Conservation (phyloP, 2,329 filamentous ascomycete species). For the Leptoxyphium fumago region DNA sequence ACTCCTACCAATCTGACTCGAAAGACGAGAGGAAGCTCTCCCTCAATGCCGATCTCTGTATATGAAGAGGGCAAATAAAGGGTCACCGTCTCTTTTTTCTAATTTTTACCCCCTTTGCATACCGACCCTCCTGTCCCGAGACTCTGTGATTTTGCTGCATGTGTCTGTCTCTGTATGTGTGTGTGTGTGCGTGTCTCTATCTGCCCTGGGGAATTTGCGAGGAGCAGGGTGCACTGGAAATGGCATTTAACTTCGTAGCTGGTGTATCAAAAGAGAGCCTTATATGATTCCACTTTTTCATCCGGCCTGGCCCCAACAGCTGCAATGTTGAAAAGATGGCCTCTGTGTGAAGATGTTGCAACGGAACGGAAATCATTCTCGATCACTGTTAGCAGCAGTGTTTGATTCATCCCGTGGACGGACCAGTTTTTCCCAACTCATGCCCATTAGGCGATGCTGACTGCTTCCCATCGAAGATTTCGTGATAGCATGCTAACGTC, state of each 20-base stretch:
- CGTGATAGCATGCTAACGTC: too few relatives aligned
- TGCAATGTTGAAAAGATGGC: too few relatives aligned
- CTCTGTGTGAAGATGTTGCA: too few relatives aligned
- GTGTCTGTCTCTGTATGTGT: background rate
- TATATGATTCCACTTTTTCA: too few relatives aligned
- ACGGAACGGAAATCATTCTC: too few relatives aligned
- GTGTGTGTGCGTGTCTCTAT: background rate
- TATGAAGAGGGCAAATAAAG: background rate
- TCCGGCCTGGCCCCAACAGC: too few relatives aligned
- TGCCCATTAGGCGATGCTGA: too few relatives aligned
- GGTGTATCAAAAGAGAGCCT: background rate
- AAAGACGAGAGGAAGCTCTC: background rate
- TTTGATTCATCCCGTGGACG: too few relatives aligned
- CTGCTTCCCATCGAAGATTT: too few relatives aligned
- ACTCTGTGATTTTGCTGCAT: slow-evolving; percentile 1
- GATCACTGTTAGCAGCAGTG: too few relatives aligned
- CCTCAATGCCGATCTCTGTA: background rate
- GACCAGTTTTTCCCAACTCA: too few relatives aligned
- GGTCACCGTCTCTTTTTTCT: background rate
- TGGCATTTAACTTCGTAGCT: background rate
- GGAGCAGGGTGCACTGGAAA: background rate
- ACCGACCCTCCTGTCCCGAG: background rate
- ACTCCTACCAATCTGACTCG: too few relatives aligned
- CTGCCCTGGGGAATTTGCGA: background rate
- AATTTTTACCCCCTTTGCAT: background rate